These are phyloP conservation scores for Saccharomycopsis synnaedendra DNA, from an alignment of 805 yeast species.

Conservation along the genomic window DNA sequence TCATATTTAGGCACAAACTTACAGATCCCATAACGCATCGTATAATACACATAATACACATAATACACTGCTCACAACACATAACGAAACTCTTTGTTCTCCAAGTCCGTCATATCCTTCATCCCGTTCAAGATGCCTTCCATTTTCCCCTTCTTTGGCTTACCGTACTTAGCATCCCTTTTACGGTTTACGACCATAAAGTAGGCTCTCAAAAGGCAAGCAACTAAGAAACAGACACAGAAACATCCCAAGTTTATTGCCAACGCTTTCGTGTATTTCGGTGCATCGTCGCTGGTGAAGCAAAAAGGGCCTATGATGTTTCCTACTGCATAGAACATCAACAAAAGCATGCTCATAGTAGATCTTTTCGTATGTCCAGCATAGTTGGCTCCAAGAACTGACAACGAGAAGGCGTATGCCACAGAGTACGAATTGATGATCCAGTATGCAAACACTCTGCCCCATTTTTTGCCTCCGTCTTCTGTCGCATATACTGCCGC, in stretches of 20 bases:
- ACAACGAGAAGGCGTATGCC: constrained; percentile 22
- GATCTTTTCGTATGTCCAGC: constrained; percentile 53
- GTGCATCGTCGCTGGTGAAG: background rate
- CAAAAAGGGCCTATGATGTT: constrained; percentile 48
- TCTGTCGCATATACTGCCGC: background rate
- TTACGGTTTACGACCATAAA: background rate
- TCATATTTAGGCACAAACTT: no score
- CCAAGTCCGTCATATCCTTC: background rate
- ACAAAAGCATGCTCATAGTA: background rate
- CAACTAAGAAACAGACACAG: background rate
- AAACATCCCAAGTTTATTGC: background rate
- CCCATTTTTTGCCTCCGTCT: background rate
- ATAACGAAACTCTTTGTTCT: background rate
- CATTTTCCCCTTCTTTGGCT: background rate
- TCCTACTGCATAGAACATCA: constrained; percentile 35
- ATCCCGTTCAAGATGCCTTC: background rate
- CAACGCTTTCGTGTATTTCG: background rate
- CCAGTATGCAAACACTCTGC: background rate
- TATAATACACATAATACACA: no score
- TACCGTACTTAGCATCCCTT: background rate
- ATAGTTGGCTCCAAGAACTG: constrained; percentile 34
- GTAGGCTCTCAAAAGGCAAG: background rate
- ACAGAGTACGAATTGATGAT: background rate
- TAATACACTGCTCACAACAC: background rate
- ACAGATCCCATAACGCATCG: no score